phyloP scores from a whole-genome alignment of 345 rosid genomes.

The Nasturtium officinale region DNA sequence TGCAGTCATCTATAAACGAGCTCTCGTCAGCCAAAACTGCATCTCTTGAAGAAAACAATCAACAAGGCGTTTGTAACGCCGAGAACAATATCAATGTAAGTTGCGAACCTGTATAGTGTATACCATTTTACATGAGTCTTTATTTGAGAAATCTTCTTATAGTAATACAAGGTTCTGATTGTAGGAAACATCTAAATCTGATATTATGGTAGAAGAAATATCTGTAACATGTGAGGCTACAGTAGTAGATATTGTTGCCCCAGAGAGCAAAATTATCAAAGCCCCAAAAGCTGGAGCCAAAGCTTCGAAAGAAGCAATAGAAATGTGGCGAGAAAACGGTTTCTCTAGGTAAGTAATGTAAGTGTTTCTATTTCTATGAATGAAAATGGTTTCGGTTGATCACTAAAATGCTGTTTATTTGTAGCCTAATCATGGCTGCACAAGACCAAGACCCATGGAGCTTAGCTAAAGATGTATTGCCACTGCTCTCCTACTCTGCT shows the following conservation, averaged over 20 bases:
- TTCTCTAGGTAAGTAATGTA: slow-evolving; percentile 69
- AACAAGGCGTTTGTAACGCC: slow-evolving; percentile 15
- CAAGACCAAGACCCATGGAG: slow-evolving; percentile 83
- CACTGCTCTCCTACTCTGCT: slow-evolving; percentile 78
- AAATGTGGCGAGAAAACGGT: slow-evolving; percentile 79
- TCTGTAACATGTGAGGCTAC: slow-evolving; percentile 49
- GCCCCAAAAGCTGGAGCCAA: slow-evolving; percentile 72
- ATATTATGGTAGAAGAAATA: slow-evolving; percentile 49
- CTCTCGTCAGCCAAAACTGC: slow-evolving; percentile 45
- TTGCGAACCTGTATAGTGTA: not conserved
- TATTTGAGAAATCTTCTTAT: slow-evolving; percentile 14
- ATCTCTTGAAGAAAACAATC: slow-evolving; percentile 34
- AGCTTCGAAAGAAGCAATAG: slow-evolving; percentile 60
- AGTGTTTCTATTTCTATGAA: not conserved
- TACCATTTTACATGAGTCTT: slow-evolving; percentile 4
- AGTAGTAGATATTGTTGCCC: slow-evolving; percentile 37
- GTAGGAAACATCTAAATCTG: slow-evolving; percentile 46
- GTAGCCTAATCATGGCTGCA: slow-evolving; percentile 81
- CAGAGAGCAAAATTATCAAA: slow-evolving; percentile 50
- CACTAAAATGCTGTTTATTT: slow-evolving; percentile 4
- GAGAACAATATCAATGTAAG: slow-evolving; percentile 55
- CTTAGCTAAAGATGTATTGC: slow-evolving; percentile 66
- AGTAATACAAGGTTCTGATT: slow-evolving; percentile 3
- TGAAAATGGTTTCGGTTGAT: not conserved
- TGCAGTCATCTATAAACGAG: slow-evolving; percentile 65